Evolutionary conservation across 345 rosid genomes (phyloP).

Genomic region (Viola odorata): DNA sequence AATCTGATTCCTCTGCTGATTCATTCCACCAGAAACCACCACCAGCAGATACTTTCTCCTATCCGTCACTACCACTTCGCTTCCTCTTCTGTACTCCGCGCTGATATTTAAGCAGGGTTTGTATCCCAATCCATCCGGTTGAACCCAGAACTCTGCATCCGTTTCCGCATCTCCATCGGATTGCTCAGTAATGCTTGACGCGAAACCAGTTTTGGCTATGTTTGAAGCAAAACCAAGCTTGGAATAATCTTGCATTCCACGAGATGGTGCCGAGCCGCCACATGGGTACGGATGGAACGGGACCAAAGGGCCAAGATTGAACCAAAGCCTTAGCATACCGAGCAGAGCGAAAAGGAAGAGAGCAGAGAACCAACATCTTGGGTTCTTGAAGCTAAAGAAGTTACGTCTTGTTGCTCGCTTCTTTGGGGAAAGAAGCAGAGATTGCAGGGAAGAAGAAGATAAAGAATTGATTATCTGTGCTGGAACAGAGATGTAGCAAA

Average conservation of each 20-base stretch:
- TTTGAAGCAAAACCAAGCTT: constrained; percentile 22
- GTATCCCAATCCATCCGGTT: constrained; percentile 91
- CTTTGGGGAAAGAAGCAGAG: constrained; percentile 62
- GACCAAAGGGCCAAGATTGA: constrained; percentile 43
- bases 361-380: constrained; percentile 47
- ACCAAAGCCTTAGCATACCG: constrained; percentile 39
- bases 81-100: constrained; percentile 44
- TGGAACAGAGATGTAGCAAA: constrained; percentile 27
- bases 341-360: constrained; percentile 55
- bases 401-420: constrained; percentile 37
- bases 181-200: neutral
- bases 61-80: constrained; percentile 32
- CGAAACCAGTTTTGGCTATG: constrained; percentile 1
- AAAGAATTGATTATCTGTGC: constrained; percentile 27
- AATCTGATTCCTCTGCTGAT: constrained; percentile 98
- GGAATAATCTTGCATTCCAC: constrained; percentile 12
- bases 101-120: constrained; percentile 67
- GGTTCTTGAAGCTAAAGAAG: constrained; percentile 28
- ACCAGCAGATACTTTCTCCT: constrained; percentile 71
- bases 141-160: constrained; percentile 74
- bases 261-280: neutral
- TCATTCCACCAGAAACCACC: constrained; percentile 91
- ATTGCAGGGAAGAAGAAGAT: constrained; percentile 55
- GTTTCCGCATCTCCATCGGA: constrained; percentile 7
- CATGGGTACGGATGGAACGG: constrained; percentile 52